Evolutionary conservation across 345 rosid species (phyloP).

Genomic region (Linum trigynum): DNA sequence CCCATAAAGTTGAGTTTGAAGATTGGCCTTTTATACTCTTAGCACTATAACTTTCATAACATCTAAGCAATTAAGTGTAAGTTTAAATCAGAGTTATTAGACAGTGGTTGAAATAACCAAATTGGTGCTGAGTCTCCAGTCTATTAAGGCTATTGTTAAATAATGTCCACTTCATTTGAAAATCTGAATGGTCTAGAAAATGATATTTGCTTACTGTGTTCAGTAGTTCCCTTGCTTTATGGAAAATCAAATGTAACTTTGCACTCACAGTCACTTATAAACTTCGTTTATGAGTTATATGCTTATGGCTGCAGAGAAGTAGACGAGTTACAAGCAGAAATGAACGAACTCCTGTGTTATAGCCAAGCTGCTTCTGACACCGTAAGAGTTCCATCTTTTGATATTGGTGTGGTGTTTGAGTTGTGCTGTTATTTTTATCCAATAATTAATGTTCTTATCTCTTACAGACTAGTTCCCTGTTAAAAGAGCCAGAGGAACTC

Average conservation of each 20-base stretch:
- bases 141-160: too few relatives aligned
- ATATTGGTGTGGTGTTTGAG: constrained; percentile 6
- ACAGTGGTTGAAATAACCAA: too few relatives aligned
- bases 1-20: background rate
- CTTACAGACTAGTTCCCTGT: constrained; percentile 34
- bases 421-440: constrained; percentile 2
- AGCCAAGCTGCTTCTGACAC: constrained; percentile 32
- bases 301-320: constrained; percentile 52
- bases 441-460: constrained; percentile 17
- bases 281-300: constrained; percentile 15
- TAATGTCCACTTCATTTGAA: too few relatives aligned
- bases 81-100: too few relatives aligned
- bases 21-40: background rate
- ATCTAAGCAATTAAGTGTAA: background rate
- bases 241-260: background rate
- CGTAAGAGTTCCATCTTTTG: constrained; percentile 38
- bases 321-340: constrained; percentile 45
- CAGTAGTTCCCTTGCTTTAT: too few relatives aligned
- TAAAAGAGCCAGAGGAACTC: constrained; percentile 33
- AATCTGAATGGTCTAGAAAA: background rate
- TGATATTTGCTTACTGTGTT: too few relatives aligned
- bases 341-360: constrained; percentile 32
- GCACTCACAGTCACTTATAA: background rate
- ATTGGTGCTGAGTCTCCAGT: too few relatives aligned
- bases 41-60: background rate